Base-by-base conservation (phyloP, 148 eudicot species). In the Suaeda aralocaspica region DNA sequence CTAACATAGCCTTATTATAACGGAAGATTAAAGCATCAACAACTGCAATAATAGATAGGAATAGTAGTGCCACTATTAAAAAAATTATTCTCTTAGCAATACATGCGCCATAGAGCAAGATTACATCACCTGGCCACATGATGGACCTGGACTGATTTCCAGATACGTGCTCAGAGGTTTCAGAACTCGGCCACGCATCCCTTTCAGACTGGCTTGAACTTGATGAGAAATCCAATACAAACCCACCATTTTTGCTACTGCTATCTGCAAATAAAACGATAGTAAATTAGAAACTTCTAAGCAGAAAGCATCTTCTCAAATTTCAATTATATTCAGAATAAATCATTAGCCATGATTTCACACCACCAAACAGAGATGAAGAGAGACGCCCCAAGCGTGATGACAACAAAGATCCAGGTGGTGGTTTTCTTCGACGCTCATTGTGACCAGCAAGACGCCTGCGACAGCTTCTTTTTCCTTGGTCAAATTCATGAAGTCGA, bases 391-490 rank as follows among this genome's bases (percentile, higher is more conserved):
- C 92, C 58, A 80, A 74, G 55, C 84, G 90, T 12, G 96, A 66
- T 6, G 98, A 81, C 69, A 90, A 65, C 31, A 92, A 66, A 76
- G 98, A 81, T 49, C 94, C 96, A 26, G 89, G 83, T 64, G 87
- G 86, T 8, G 95, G 96, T 81, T 93, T 93, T 87, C 98, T 90
- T 29, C 98, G 68, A 45, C 98, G 98, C 84, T 90, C 98, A 58
- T 93, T 93, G 70, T 93, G 98, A 53, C 92, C 92, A 59, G 98
- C 98, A 56, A 92, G 88, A 55, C 98, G 88, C 69, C 92, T 85
- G 69, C 98, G 91, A 63, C 98, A 92, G 59, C 98, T 92, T 73
- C 98, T 75, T 74, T 92, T 92, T 62, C 87, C 98, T 73, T 84
- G 81, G 79, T 93, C 98, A 84, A 93, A 93, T 80, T 93, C 98